Evolutionary conservation across 2,329 filamentous ascomycete genomes (phyloP), one percentile per base, ranked within the genome.

Genomic region (Penicillium griseofulvum): DNA sequence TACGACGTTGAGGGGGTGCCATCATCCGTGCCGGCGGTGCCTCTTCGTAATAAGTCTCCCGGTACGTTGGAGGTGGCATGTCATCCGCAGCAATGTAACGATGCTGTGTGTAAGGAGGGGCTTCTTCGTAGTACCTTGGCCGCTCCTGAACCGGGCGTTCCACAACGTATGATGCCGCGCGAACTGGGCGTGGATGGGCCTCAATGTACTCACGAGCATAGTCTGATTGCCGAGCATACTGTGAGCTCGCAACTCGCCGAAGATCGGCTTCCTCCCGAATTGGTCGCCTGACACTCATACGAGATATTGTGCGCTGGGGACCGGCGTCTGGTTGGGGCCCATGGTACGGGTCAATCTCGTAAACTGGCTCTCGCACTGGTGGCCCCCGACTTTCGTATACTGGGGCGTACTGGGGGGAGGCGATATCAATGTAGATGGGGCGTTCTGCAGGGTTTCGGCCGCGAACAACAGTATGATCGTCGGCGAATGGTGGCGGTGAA

Each of bases 1-100:
- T 87, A 58, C 87, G 85, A 52, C 86, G 78, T 43, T 83, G 76
- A 17, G 83, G 80, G 7, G 83, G 79, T 47, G 78, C 78, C 75
- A 83, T 79, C 50, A 71, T 65, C 37, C 76, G 78, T 39, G 71
- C 68, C 33, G 78, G 76, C 31, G 81, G 76, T 28, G 68, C 67
- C 36, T 71, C 72, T 48, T 76, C 74, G 39, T 73, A 71, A 57
- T 77, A 78, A n/a, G 71, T 58, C 45, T 76, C 74, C 19, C 70
- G 73, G 52, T 74, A 72, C 19, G 68, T 61, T 11, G 74, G 68
- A 6, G 68, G 63, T 10, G 68, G 71, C 33, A 67, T 78, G 68
- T 62, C 76, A 68, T 71, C 66, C 31, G 68, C 65, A 26, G 71
- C 57, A 42, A 71, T 45, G 54, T 74, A 76, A 33, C 69, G 72